These are phyloP conservation scores for Arctostaphylos glauca DNA, from an alignment of 148 eudicot species.

Conservation along the genomic window DNA sequence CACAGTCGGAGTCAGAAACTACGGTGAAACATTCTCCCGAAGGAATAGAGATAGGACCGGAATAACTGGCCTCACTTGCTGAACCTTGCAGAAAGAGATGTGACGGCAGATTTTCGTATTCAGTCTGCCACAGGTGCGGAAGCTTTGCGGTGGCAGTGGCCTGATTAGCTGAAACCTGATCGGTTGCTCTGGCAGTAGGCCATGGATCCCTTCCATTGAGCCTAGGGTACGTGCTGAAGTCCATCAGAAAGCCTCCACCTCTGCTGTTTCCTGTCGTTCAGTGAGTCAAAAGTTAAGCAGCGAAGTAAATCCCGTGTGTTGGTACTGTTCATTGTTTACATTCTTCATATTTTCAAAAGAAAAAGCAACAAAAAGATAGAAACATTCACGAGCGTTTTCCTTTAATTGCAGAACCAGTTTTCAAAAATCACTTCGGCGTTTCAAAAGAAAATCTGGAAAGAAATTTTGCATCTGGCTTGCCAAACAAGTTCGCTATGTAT, in stretches of 20 bases:
- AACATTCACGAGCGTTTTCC: background rate
- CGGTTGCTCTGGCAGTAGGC: slow-evolving; percentile 46
- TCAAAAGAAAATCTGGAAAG: background rate
- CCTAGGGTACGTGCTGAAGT: slow-evolving; percentile 58
- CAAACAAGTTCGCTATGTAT: background rate
- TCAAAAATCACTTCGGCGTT: background rate
- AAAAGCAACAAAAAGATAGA: background rate
- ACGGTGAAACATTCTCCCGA: slow-evolving; percentile 62
- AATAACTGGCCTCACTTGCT: slow-evolving; percentile 30
- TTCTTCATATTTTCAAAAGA: background rate
- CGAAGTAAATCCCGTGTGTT: background rate
- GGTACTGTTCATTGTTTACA: background rate
- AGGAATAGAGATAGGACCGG: slow-evolving; percentile 31
- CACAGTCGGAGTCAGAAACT: slow-evolving; percentile 58
- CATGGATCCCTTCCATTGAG: slow-evolving; percentile 39
- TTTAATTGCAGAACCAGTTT: background rate
- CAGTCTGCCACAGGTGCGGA: slow-evolving; percentile 51
- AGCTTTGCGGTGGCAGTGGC: slow-evolving; percentile 33
- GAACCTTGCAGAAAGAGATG: slow-evolving; percentile 45
- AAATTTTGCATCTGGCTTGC: background rate
- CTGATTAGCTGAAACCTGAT: slow-evolving; percentile 38
- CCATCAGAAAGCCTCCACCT: slow-evolving; percentile 65
- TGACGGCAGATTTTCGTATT: slow-evolving; percentile 41
- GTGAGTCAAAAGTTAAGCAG: slow-evolving; percentile 5
- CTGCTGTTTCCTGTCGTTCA: slow-evolving; percentile 48